Evolutionary conservation across 179 eudicot genomes (phyloP).

Genomic region (Silene coronaria): DNA sequence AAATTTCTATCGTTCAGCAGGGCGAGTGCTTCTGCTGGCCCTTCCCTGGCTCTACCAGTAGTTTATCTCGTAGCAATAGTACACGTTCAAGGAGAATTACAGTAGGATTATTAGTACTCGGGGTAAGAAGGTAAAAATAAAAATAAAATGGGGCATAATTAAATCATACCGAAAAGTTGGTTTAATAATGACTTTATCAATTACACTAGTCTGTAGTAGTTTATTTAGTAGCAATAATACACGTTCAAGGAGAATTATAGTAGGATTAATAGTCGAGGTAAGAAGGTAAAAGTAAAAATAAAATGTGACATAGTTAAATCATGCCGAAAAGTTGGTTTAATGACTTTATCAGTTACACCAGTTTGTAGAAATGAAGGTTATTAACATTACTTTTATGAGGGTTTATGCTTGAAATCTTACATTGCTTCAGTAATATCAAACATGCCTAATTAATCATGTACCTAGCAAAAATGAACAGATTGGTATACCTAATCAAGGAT

Average conservation of each 20-base stretch:
- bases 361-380: background rate
- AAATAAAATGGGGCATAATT: too few species aligned
- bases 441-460: background rate
- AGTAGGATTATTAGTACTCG: too few species aligned
- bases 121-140: too few species aligned
- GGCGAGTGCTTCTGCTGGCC: too few species aligned
- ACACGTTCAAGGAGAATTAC: background rate
- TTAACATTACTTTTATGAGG: background rate
- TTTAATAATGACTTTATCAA: background rate
- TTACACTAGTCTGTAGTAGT: background rate
- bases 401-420: background rate
- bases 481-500: background rate
- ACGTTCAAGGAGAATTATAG: background rate
- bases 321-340: too few species aligned
- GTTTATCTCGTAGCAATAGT: too few species aligned
- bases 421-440: background rate
- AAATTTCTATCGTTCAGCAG: too few species aligned
- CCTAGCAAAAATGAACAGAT: background rate
- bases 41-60: too few species aligned
- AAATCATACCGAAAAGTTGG: too few species aligned
- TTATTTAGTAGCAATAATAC: background rate
- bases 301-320: too few species aligned
- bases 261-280: too few species aligned
- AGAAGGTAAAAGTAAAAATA: too few species aligned
- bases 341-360: background rate